These are phyloP conservation scores for Arxiozyma slooffiae DNA, from an alignment of 1,139 yeast genomes.

Conservation along the genomic window DNA sequence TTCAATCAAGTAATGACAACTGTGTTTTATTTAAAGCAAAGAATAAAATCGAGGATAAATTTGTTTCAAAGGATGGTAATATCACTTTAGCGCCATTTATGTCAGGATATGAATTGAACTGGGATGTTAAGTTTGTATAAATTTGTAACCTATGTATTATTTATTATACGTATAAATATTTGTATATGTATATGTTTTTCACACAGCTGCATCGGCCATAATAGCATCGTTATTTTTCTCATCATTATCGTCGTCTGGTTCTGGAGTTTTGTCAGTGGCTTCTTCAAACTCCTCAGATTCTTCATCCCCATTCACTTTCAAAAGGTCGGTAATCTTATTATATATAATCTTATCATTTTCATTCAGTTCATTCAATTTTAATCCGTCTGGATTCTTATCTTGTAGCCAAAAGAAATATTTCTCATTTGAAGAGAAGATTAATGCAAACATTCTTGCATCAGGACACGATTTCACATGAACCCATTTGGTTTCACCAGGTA, in stretches of 20 bases:
- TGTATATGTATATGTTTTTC: neutral
- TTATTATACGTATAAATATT: constrained; percentile 6
- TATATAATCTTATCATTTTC: constrained; percentile 49
- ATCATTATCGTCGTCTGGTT: constrained; percentile 3
- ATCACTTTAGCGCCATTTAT: constrained; percentile 77
- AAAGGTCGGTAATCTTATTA: constrained; percentile 45
- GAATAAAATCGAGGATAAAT: constrained; percentile 48
- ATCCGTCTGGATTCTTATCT: constrained; percentile 59
- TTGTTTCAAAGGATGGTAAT: constrained; percentile 35
- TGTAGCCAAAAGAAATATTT: constrained; percentile 88
- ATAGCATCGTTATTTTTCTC: constrained; percentile 8
- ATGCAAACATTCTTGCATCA: constrained; percentile 77
- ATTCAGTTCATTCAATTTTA: constrained; percentile 44
- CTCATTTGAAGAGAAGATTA: constrained; percentile 80
- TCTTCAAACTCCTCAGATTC: constrained; percentile 23
- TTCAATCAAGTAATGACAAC: constrained; percentile 36
- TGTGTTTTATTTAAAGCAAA: constrained; percentile 44
- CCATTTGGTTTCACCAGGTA: constrained; percentile 92
- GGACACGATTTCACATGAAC: constrained; percentile 61
- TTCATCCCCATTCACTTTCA: constrained; percentile 36
- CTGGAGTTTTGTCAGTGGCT: neutral
- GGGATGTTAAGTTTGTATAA: constrained; percentile 52
- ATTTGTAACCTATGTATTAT: neutral
- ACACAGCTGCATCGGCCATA: constrained; percentile 7
- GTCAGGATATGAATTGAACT: constrained; percentile 66